Evolutionary conservation across 2,329 filamentous ascomycete species (phyloP).

Genomic region (Rhexocercosporidium sp.): DNA sequence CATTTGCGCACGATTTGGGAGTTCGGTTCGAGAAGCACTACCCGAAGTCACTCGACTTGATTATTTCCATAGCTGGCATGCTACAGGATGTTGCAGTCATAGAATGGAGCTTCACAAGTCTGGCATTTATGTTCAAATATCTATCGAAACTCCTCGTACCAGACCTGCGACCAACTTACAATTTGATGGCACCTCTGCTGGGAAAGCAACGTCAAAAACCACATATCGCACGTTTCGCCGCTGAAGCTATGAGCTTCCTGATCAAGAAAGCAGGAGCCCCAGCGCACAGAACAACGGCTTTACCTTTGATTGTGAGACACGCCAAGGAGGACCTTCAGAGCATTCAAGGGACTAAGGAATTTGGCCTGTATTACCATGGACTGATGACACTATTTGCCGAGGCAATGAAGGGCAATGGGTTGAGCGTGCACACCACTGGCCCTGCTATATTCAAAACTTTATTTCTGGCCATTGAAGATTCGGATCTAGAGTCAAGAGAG

Average conservation of each 20-base stretch:
- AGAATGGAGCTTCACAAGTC: conserved; percentile 93
- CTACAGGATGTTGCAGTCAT: conserved; percentile 86
- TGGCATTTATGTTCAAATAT: conserved; percentile 98
- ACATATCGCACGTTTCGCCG: conserved; percentile 90
- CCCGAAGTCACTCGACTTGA: conserved; percentile 71
- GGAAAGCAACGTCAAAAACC: conserved; percentile 82
- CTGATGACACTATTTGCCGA: conserved; percentile 93
- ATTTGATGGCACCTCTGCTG: conserved; percentile 82
- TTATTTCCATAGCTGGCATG: conserved; percentile 78
- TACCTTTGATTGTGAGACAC: conserved; percentile 74
- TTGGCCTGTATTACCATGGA: conserved; percentile 79
- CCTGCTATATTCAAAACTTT: conserved; percentile 58
- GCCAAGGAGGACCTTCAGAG: conserved; percentile 70
- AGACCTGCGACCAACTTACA: conserved; percentile 82
- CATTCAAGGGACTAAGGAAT: conserved; percentile 59
- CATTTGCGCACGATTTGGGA: conserved; percentile 94
- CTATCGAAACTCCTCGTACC: conserved; percentile 85
- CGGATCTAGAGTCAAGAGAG: conserved; percentile 52
- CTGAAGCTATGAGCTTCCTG: conserved; percentile 93
- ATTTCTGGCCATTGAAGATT: conserved; percentile 50
- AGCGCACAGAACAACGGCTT: conserved; percentile 74
- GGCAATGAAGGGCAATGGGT: conserved; percentile 68
- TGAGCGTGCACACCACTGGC: conserved; percentile 64
- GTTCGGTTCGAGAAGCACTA: conserved; percentile 89
- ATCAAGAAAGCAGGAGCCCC: conserved; percentile 84